A percentile compares a stretch with the other conserved stretches of the same genome.
These are phyloP conservation scores for Sisymbrium altissimum DNA, from an alignment of 345 rosid genomes.

Conservation along the genomic window DNA sequence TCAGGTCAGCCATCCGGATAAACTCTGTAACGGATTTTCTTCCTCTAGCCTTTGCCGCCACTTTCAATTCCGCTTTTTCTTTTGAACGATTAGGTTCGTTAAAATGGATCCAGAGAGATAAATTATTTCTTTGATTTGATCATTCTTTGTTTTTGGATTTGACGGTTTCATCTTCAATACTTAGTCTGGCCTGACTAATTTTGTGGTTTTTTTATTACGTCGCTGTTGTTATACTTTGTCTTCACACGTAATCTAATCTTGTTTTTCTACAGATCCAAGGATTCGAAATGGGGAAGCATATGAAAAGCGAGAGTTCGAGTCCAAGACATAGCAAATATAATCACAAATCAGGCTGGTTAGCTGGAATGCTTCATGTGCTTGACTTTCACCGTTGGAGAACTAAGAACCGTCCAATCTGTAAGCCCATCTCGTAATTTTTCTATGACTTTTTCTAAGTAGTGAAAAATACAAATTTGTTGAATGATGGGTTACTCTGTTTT, in stretches of 20 bases:
- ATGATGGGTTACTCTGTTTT: slow-evolving; percentile 4
- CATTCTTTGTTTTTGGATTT: background rate
- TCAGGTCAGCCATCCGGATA: slow-evolving; percentile 7
- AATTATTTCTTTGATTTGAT: background rate
- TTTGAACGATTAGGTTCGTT: background rate
- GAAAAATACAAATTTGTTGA: background rate
- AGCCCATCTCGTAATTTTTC: background rate
- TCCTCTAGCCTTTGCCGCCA: background rate
- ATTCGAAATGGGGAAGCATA: slow-evolving; percentile 46
- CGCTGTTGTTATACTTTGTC: slow-evolving; percentile 12
- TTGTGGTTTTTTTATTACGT: background rate
- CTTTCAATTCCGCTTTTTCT: background rate
- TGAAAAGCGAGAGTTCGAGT: slow-evolving; percentile 34
- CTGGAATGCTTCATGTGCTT: slow-evolving; percentile 57
- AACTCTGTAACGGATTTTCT: background rate
- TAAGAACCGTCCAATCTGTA: slow-evolving; percentile 31
- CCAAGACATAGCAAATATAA: slow-evolving; percentile 31
- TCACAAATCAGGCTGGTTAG: slow-evolving; percentile 53
- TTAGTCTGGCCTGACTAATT: slow-evolving; percentile 12
- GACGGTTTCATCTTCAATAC: slow-evolving; percentile 21
- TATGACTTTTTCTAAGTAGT: too few relatives aligned
- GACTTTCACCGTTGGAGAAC: slow-evolving; percentile 53
- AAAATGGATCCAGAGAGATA: background rate
- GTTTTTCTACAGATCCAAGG: background rate
- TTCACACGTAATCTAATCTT: background rate